These are phyloP conservation scores for Trypanosoma vivax DNA, from an alignment of 208 protist genomes.

Conservation along the genomic window DNA sequence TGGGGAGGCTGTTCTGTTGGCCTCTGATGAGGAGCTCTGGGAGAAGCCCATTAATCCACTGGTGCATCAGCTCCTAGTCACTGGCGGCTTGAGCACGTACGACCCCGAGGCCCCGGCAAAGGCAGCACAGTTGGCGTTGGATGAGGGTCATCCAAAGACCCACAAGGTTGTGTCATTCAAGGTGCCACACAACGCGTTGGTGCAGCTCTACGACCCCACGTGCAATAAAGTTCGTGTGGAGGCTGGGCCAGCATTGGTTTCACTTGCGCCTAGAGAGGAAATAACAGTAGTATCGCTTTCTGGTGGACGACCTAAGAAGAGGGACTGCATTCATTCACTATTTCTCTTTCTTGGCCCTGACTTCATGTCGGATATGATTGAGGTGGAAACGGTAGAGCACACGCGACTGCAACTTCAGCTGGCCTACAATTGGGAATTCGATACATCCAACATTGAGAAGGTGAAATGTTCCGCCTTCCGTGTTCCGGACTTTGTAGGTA, in stretches of 20 bases:
- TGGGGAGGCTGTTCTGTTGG: conserved; percentile 55
- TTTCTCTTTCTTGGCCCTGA: conserved; percentile 92
- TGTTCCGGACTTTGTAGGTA: conserved; percentile 94
- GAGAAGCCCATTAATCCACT: conserved; percentile 51
- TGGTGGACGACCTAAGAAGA: conserved; percentile 76
- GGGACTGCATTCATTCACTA: conserved; percentile 87
- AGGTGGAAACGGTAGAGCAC: conserved; percentile 94
- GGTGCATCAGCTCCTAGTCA: conserved; percentile 41
- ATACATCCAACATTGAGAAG: conserved; percentile 20
- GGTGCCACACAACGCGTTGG: conserved; percentile 90
- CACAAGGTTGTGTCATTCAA: conserved; percentile 73
- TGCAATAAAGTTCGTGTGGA: conserved; percentile 77
- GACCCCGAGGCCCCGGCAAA: conserved; percentile 1
- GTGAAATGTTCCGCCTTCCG: conserved; percentile 65
- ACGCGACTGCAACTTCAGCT: conserved; percentile 88
- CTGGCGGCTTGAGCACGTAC: conserved; percentile 37
- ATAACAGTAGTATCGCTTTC: conserved; percentile 77
- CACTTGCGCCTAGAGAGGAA: conserved; percentile 71
- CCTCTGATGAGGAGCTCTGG: conserved; percentile 73
- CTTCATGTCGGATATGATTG: conserved; percentile 92
- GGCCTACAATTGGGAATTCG: conserved; percentile 97
- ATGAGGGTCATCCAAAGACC: conserved; percentile 19
- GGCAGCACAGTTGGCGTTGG: conserved; percentile 6
- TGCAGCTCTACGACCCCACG: conserved; percentile 92
- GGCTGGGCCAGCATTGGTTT: conserved; percentile 57